Evolutionary conservation across 2,329 filamentous ascomycete genomes (phyloP), one percentile per base, ranked within the genome.

Genomic region (Paecilomyces formosus): DNA sequence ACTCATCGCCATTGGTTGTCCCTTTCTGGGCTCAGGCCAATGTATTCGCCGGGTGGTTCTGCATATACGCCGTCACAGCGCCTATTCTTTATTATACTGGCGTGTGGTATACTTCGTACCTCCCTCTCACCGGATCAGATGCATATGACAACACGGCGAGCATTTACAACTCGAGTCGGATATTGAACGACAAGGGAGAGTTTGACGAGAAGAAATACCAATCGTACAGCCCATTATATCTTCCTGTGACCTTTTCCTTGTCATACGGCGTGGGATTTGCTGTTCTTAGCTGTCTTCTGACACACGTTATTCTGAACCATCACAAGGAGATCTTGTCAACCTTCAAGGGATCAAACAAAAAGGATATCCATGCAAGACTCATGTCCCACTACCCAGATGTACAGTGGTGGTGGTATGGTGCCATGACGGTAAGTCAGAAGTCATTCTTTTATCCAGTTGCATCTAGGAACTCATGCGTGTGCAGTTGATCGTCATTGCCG

Each of bases 211-310:
- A 75, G 0, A 81, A 81, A 31, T 87, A 88, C 69, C 73, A 79
- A 62, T 75, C 74, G 26, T 87, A 87, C 70, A 87, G 84, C 22
- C 85, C 85, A 0, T 73, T 87, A 0, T 87, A 81, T 65, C 74
- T 87, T 33, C 78, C 82, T 0, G 78, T 84, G 0, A 85, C 85
- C 62, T 87, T 76, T 58, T 67, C 70, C 18, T 59, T 76, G 24
- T 62, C 58, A 31, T 76, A 88, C 63, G 85, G 84, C 1, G 71
- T 87, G 7, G 82, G 81, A 0, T 87, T 87, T 66, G 85, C 85
- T 5, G 81, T 83, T n/a, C 79, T 87, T 31, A 77, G 82, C 1
- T 80, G 83, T 21, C 80, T 67, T 8, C 56, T 66, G 18, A 60
- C 60, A 5, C 67, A 67, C 24, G 61, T 65, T 11, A 52, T 59